These are phyloP conservation scores for Saccharomycopsis synnaedendra DNA, from an alignment of 805 yeast species.

Conservation along the genomic window DNA sequence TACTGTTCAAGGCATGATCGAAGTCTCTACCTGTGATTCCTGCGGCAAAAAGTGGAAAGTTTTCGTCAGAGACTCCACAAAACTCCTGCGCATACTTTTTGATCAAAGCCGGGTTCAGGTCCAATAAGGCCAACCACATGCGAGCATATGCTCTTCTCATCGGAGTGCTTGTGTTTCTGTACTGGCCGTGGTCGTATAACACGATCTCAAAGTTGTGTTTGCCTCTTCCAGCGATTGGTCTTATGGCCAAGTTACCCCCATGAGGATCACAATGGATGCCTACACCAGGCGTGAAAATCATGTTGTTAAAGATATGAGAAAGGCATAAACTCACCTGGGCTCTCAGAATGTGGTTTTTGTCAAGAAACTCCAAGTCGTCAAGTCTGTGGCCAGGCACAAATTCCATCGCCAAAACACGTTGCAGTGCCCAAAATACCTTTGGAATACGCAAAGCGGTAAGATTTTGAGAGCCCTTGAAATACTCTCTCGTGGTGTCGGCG, in stretches of 20 bases:
- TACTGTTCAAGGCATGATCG: conserved; percentile 56
- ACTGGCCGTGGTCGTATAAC: conserved; percentile 90
- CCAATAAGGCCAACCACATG: conserved; percentile 85
- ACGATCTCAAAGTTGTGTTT: conserved; percentile 81
- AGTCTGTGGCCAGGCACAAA: conserved; percentile 71
- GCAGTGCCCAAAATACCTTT: conserved; percentile 47
- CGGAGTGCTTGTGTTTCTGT: conserved; percentile 68
- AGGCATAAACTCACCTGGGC: conserved; percentile 76
- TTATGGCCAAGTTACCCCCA: conserved; percentile 89
- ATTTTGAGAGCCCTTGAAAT: conserved; percentile 44
- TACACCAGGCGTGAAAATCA: conserved; percentile 90
- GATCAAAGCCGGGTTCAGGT: conserved; percentile 58
- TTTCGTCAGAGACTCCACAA: conserved; percentile 67
- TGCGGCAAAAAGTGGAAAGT: conserved; percentile 78
- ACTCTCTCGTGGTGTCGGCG: conserved; percentile 55
- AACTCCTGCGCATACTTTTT: conserved; percentile 60
- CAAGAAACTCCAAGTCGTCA: conserved; percentile 61
- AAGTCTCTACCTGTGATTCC: conserved; percentile 94
- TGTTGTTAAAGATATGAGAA: conserved; percentile 82
- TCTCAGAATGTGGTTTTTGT: conserved; percentile 52
- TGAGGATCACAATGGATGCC: conserved; percentile 97
- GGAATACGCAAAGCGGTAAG: conserved; percentile 79
- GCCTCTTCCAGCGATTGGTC: conserved; percentile 25
- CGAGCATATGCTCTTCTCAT: conserved; percentile 77
- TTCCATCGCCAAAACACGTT: conserved; percentile 80